A percentile compares a stretch with the other conserved stretches of the same genome.
Conservation (phyloP, 2,329 filamentous ascomycete species). For the Cordyceps cateniannulata region DNA sequence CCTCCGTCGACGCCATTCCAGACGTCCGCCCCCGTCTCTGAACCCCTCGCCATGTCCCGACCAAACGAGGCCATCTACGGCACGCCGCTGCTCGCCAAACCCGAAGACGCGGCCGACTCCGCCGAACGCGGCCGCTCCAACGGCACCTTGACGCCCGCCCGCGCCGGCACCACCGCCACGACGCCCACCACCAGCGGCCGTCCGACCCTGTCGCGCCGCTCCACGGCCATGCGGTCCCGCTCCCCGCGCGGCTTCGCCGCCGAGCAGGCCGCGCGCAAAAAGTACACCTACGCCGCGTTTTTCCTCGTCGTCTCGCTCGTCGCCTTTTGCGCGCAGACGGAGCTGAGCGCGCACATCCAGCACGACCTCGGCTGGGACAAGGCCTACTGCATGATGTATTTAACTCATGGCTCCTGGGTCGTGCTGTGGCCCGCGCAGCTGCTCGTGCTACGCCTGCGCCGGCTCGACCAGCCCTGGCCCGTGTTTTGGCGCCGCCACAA, state of each 20-base stretch:
- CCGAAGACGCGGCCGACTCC: constrained; percentile 19
- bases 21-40: background rate
- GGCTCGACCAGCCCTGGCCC: constrained; percentile 70
- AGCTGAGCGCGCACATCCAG: constrained; percentile 92
- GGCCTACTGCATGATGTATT: constrained; percentile 98
- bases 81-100: constrained; percentile 34
- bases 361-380: constrained; percentile 91
- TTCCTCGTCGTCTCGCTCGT: constrained; percentile 79
- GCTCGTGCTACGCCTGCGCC: constrained; percentile 70
- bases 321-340: constrained; percentile 89
- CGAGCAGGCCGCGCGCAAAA: constrained; percentile 54
- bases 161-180: constrained; percentile 25
- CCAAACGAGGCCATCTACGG: constrained; percentile 39
- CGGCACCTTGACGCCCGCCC: constrained; percentile 16
- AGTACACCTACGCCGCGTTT: constrained; percentile 80
- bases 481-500: constrained; percentile 71
- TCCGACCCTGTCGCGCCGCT: constrained; percentile 36
- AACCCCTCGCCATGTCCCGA: constrained; percentile 31
- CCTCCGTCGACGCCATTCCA: too few relatives aligned
- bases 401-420: constrained; percentile 92
- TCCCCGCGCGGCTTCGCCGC: constrained; percentile 53
- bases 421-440: constrained; percentile 85
- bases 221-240: constrained; percentile 64
- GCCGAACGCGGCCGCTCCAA: constrained; percentile 21
- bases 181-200: constrained; percentile 18